These are phyloP conservation scores for Neonectria faginata DNA, from an alignment of 2,329 filamentous ascomycete species.

Conservation along the genomic window DNA sequence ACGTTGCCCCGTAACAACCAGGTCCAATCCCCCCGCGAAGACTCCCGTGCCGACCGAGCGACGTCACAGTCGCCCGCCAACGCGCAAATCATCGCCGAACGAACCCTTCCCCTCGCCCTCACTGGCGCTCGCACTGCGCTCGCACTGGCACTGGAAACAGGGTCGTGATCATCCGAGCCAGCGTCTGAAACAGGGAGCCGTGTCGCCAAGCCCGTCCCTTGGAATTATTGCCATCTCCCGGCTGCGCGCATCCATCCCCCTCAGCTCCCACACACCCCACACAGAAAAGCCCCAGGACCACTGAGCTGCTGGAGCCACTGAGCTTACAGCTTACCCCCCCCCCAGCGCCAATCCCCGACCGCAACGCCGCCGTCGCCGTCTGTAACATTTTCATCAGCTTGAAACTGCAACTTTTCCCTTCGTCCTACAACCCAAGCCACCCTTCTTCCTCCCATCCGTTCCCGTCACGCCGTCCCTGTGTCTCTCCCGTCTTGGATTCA, in stretches of 20 bases:
- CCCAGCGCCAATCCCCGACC: constrained; percentile 32
- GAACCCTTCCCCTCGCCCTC: neutral
- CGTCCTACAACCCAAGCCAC: constrained; percentile 26
- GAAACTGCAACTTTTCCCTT: constrained; percentile 32
- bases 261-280: constrained; percentile 18
- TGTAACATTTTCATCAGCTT: constrained; percentile 45
- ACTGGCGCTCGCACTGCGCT: constrained; percentile 10
- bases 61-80: constrained; percentile 7
- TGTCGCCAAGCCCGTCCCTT: constrained; percentile 19
- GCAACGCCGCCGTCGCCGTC: constrained; percentile 23
- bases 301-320: constrained; percentile 18
- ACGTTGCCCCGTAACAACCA: neutral
- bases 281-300: constrained; percentile 15
- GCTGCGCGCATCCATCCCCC: constrained; percentile 4
- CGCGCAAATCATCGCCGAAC: constrained; percentile 5
- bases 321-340: neutral
- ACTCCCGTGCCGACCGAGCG: neutral
- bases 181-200: constrained; percentile 28
- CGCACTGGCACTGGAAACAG: constrained; percentile 21
- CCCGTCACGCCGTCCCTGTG: neutral
- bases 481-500: constrained; percentile 5
- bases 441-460: constrained; percentile 11
- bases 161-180: constrained; percentile 24
- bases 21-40: neutral
- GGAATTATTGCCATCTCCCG: constrained; percentile 20